Base-by-base conservation (phyloP, 352 stramenopile genomes). In the Aphanomyces stellatus region DNA sequence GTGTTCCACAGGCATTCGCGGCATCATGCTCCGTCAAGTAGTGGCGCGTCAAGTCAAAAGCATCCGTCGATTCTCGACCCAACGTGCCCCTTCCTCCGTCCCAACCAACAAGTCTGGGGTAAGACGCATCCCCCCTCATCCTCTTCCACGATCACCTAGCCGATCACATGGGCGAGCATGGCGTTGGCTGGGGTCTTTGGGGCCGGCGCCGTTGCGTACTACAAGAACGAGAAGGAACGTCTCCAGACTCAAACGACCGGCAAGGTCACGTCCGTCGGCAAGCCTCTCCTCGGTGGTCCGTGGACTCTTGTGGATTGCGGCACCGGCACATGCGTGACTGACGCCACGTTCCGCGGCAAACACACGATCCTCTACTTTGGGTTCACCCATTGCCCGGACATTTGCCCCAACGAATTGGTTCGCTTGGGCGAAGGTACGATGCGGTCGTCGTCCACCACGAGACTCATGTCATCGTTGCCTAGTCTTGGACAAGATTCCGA, bases 361-460 rank as follows among this genome's bases (percentile, higher is more conserved):
- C 98, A 96, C 80, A 88, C 93, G 63, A 80, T 99, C 42, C 78
- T 99, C 25, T 99, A 99, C 87, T 99, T 99, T 88, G 97, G 97
- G 70, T 99, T 99, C 82, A 98, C 96, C 64, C 91, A 98, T 71
- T 99, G 97, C 77, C 97, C 97, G 3, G 97, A 99, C 76, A 99
- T 99, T 74, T 99, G 97, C 71, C 97, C 97, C 15, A 98, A 97
- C 31, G 97, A 99, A 81, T 92, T 99, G 69, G 91, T 99, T 57
- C 99, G 99, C 72, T 90, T 99, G 27, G 95, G 91, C 15, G 85
- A 97, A 48, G 62, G 91, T 57, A 57, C 7, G 49, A 57, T 1
- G 49, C 30, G 7, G 22, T 24, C 6, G 30, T 57, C 33, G 19
- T 51, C 8, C 42, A 72, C 80, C 56, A 28, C 51, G 31, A 37